phyloP scores from a whole-genome alignment of 176 grass and related monocot genomes.

The Thalia dealbata region DNA sequence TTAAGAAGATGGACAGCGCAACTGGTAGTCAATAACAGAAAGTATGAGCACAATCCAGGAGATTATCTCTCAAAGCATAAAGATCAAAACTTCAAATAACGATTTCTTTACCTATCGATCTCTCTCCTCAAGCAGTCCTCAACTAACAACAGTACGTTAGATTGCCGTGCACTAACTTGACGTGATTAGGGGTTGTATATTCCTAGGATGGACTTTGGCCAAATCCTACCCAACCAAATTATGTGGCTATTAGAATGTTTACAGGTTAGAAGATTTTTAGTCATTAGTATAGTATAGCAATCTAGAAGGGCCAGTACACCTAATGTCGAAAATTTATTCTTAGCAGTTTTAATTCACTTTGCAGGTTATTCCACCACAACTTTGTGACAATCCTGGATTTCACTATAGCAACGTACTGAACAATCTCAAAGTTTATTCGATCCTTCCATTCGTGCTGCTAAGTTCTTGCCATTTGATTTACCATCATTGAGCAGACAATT shows the following conservation, averaged over 20 bases:
- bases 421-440: slow-evolving; percentile 22
- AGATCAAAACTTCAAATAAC: neutral
- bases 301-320: neutral
- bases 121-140: no score
- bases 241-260: no score
- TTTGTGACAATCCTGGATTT: slow-evolving; percentile 95
- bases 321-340: neutral
- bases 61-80: neutral
- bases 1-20: no score
- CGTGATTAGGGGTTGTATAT: no score
- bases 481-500: neutral
- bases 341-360: neutral
- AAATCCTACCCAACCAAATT: no score
- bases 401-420: slow-evolving; percentile 88
- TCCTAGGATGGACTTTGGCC: no score
- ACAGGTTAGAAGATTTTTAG: no score
- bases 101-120: no score
- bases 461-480: neutral
- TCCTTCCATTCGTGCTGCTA: neutral
- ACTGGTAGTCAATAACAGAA: no score
- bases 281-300: neutral
- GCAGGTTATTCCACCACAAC: slow-evolving; percentile 86
- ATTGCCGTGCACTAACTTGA: no score
- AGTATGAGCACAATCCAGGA: no score
- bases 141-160: no score